Evolutionary conservation across 805 yeast species (phyloP), one percentile per base, ranked within the genome.

Genomic region (Kazachstania taianensis): DNA sequence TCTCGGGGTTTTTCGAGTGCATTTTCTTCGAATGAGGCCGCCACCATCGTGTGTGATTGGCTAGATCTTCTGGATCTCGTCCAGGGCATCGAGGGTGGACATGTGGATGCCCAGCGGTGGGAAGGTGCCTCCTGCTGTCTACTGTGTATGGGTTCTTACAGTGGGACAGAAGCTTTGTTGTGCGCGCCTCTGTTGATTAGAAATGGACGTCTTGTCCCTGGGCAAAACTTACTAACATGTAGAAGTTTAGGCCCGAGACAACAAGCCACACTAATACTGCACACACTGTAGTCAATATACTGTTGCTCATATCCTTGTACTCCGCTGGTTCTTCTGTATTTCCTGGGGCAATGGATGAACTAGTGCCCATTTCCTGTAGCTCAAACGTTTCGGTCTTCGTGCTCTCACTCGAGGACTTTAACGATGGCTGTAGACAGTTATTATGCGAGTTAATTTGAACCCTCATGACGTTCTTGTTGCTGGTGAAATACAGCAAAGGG

Each of bases 401-500:
- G 25, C 12, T 22, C 17, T 26, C 29, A 4, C 13, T 15, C 15
- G 12, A 9, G 3, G 9, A 12, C 3, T 14, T 15, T 2, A 26
- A 13, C 15, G 17, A n/a, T 8, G 29, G 29, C 12, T 42, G 40
- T 31, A 27, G 38, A 20, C 42, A 37, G 14, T 33, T 33, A 18
- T 40, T 38, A 28, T 39, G 37, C 9, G 34, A 28, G 30, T 44
- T 48, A 10, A 55, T 18, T 23, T 65, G 67, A 7, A 76, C 82
- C 28, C 72, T 63, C 92, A 81, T 81, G 39, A 79, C 77, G 28
- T 66, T 57, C 47, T 75, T 75, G 33, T 70, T 73, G 46, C 83
- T 72, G 0, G 95, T 86, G 55, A 86, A 81, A 53, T 74, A 80
- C 37, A 86, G 71, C 52, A 86, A 65, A 14, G 96, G 96, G 0